Percentiles rank a stretch among this genome's conserved stretches.
Conservation (phyloP, 306 rosid species). For the Cicer bijugum region DNA sequence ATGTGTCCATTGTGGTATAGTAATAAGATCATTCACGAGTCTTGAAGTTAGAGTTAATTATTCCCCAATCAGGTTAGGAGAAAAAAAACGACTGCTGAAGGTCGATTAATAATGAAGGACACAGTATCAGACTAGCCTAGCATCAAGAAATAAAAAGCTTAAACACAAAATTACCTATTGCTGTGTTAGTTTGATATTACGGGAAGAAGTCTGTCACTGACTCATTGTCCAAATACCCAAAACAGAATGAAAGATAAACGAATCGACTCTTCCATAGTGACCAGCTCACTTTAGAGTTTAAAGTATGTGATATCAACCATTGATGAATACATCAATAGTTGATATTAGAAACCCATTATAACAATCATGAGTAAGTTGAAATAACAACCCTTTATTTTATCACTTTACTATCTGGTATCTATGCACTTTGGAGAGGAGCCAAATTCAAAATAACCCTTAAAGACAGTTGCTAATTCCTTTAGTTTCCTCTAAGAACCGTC, state of each 20-base stretch:
- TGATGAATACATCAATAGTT: neutral
- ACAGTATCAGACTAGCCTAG: neutral
- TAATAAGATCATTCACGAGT: neutral
- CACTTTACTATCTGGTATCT: too few species aligned
- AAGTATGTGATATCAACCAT: neutral
- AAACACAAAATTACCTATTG: neutral
- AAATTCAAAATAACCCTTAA: neutral
- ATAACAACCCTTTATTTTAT: too few species aligned
- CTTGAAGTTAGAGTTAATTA: neutral
- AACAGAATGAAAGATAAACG: neutral
- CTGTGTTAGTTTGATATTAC: constrained; percentile 5
- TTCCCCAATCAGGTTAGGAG: neutral
- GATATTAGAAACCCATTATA: too few species aligned
- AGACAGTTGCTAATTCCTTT: neutral
- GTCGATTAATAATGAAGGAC: constrained; percentile 7
- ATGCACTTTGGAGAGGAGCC: too few species aligned
- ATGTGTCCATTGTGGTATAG: neutral
- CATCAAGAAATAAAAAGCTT: constrained; percentile 11
- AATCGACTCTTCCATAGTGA: neutral
- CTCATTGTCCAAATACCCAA: constrained; percentile 9
- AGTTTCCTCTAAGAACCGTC: constrained; percentile 3
- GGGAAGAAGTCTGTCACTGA: neutral
- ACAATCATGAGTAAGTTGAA: too few species aligned
- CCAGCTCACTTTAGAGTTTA: neutral
- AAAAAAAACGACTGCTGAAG: constrained; percentile 17